Conservation (phyloP, 352 stramenopile genomes). For the Phytophthora nicotianae region DNA sequence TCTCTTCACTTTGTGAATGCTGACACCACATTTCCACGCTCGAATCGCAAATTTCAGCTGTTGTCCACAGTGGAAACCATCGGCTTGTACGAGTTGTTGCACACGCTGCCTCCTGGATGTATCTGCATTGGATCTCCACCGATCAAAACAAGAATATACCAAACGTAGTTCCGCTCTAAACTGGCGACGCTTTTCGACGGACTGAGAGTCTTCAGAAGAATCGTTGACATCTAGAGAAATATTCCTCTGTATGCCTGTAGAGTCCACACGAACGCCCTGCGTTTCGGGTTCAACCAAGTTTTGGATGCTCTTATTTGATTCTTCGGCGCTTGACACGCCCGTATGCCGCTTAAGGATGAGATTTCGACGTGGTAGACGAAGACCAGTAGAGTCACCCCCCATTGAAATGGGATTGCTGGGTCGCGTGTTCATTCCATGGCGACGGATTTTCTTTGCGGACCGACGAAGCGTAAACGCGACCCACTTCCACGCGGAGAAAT, state of each 20-base stretch:
- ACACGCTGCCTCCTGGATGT: neutral
- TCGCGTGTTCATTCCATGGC: neutral
- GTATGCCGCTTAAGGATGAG: slow-evolving; percentile 31
- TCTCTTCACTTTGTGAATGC: slow-evolving; percentile 5
- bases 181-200: slow-evolving; percentile 25
- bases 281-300: neutral
- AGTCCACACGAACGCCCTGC: neutral
- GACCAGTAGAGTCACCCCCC: neutral
- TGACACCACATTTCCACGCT: slow-evolving; percentile 7
- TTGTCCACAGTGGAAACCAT: slow-evolving; percentile 10
- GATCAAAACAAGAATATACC: slow-evolving; percentile 29
- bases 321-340: slow-evolving; percentile 7
- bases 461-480: slow-evolving; percentile 25
- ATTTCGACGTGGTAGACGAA: slow-evolving; percentile 15
- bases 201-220: neutral
- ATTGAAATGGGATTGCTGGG: neutral
- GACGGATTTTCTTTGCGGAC: slow-evolving; percentile 24
- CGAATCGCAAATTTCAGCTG: slow-evolving; percentile 7
- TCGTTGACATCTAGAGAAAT: neutral
- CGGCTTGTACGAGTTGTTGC: slow-evolving; percentile 14
- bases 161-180: slow-evolving; percentile 28
- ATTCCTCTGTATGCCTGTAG: neutral
- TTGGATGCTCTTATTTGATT: slow-evolving; percentile 6
- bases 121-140: slow-evolving; percentile 24
- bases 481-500: slow-evolving; percentile 54